Evolutionary conservation across 2,329 filamentous ascomycete genomes (phyloP), one percentile per base, ranked within the genome.

Genomic region (Cyclaneusma minus): DNA sequence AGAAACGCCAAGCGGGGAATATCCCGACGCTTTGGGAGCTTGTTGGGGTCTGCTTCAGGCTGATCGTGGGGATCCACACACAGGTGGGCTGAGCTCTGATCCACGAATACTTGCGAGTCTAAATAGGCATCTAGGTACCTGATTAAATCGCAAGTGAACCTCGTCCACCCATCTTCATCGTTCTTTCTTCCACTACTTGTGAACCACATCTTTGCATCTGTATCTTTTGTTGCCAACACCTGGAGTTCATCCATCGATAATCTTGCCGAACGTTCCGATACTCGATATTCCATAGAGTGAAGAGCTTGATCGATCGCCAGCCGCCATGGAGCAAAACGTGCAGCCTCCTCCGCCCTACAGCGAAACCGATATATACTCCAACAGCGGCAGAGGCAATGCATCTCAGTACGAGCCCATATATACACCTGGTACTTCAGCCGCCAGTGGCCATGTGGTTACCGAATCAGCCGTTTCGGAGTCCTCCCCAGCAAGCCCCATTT

Each of bases 341-440:
- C 7, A 24, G 22, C 61, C 64, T 12, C 65, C 64, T 21, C 64
- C 64, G 4, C 66, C 67, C 5, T 71, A 71, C 38, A 58, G 58
- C 20, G 64, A 67, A 43, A 68, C 61, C 10, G 65, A 70, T 41
- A 56, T 64, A 19, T 64, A 58, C 47, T 66, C 62, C 9, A 51
- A 41, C 25, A 47, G 59, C 3, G 50, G 50, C 16, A 27, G 29
- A n/a, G n/a, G n/a, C n/a, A n/a, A n/a, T n/a, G n/a, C n/a, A n/a
- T n/a, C n/a, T n/a, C n/a, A n/a, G n/a, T n/a, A n/a, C n/a, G n/a
- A n/a, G n/a, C n/a, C n/a, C n/a, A n/a, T n/a, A n/a, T n/a, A n/a
- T n/a, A n/a, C n/a, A n/a, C n/a, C n/a, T n/a, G n/a, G n/a, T n/a
- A n/a, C n/a, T n/a, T n/a, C n/a, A n/a, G n/a, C n/a, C n/a, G n/a